Base-by-base conservation (phyloP, 2,329 filamentous ascomycete species). In the Pestalotiopsis sp. region DNA sequence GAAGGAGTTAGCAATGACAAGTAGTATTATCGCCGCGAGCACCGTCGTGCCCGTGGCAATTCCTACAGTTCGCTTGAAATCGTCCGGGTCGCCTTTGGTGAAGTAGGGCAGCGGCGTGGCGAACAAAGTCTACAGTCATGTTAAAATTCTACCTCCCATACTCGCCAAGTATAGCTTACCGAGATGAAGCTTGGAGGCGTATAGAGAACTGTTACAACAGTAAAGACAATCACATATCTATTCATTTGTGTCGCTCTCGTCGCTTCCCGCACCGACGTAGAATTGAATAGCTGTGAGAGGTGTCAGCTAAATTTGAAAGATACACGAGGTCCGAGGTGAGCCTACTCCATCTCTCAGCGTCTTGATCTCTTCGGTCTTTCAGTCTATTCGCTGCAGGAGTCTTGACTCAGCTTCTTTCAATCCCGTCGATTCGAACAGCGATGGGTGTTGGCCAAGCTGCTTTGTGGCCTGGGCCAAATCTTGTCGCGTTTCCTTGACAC, bases 241-340 rank as follows among this genome's bases (percentile, higher is more conserved):
- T 52, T 52, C 45, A 23, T 52, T 20, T 52, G 14, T 9, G 45
- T 52, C 11, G 45, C 14, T n/a, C 45, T 52, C 0, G 45, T 52
- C 20, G 45, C 45, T 20, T 52, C 45, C 1, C 45, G 45, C 2
- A 52, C 45, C 0, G 45, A 52, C 1, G 45, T 52, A 1, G 45
- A 52, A 12, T 52, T 52, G 45, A 52, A 52, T n/a, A 52, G 9
- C 45, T 52, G 2, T 9, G 2, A 5, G 9, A 52, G 7, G 17
- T n/a, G 3, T 52, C 17, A 52, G 45, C 45, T 11, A 13, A 45
- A 9, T 2, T 13, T 2, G 1, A 45, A 4, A 20, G n/a, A n/a
- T 9, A 9, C 2, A 11, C n/a, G 5, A 3, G 6, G 11, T n/a
- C 4, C 4, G 0, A n/a, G 20, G 2, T 3, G 1, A 1, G 20